Conservation (phyloP, 371 early-diverging fungal species). For the Rhizoclosmatium hyalinum region DNA sequence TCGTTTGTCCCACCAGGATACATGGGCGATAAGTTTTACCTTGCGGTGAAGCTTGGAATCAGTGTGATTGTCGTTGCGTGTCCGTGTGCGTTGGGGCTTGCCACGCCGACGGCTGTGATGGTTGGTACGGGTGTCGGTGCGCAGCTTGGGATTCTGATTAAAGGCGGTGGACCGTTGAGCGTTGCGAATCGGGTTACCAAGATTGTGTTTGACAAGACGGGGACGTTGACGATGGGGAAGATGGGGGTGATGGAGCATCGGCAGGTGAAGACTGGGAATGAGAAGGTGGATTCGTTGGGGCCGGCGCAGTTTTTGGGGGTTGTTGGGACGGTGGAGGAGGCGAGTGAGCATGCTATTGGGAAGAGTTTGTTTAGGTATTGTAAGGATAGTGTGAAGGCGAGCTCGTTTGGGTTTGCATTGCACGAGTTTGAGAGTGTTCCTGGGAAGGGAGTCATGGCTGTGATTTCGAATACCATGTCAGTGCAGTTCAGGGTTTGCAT, state of each 20-base stretch:
- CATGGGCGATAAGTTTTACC: constrained; percentile 69
- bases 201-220: constrained; percentile 96
- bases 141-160: constrained; percentile 86
- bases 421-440: constrained; percentile 72
- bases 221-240: constrained; percentile 89
- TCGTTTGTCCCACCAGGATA: constrained; percentile 60
- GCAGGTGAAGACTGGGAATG: background rate
- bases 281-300: constrained; percentile 10
- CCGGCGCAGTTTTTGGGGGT: constrained; percentile 51
- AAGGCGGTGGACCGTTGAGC: constrained; percentile 85
- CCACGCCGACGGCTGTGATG: constrained; percentile 98
- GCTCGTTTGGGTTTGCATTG: constrained; percentile 26
- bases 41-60: constrained; percentile 61
- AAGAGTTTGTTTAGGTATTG: constrained; percentile 74
- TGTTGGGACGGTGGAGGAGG: constrained; percentile 79
- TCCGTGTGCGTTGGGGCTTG: constrained; percentile 95
- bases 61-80: constrained; percentile 96
- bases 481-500: constrained; percentile 58
- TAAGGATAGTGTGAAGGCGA: constrained; percentile 44
- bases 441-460: constrained; percentile 76
- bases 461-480: constrained; percentile 6
- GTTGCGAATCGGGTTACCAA: constrained; percentile 80
- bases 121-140: constrained; percentile 97
- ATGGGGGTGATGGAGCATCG: constrained; percentile 64
- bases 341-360: constrained; percentile 90